These are phyloP conservation scores for Neurospora sp. DNA, from an alignment of 495 filamentous ascomycete species.

Conservation along the genomic window DNA sequence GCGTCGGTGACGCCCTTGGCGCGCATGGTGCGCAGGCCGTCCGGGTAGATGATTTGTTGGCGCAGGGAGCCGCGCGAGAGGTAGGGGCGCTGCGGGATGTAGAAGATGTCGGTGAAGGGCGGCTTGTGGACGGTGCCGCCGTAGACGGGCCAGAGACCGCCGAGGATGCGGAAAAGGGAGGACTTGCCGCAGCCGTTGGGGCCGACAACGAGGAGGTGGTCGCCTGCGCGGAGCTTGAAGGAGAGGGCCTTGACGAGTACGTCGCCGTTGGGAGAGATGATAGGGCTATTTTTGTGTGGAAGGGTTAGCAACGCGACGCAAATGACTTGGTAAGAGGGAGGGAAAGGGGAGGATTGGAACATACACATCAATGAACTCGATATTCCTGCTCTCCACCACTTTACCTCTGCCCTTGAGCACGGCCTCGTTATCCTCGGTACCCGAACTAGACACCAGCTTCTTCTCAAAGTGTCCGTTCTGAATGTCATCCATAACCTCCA, in stretches of 20 bases:
- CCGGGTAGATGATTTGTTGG: conserved; percentile 95
- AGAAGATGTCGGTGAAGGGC: conserved; percentile 84
- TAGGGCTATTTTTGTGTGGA: conserved; percentile 42
- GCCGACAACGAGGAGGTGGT: conserved; percentile 89
- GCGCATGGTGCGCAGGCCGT: conserved; percentile 78
- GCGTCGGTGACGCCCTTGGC: conserved; percentile 73
- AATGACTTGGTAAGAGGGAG: neutral
- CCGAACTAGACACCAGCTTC: conserved; percentile 83
- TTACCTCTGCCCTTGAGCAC: conserved; percentile 71
- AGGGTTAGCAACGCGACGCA: neutral
- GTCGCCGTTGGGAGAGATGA: conserved; percentile 93
- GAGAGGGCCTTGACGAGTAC: conserved; percentile 74
- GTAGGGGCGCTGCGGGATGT: conserved; percentile 94
- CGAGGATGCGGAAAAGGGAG: conserved; percentile 88
- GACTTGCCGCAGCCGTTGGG: conserved; percentile 98
- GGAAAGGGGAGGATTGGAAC: conserved; percentile 3
- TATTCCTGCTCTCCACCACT: conserved; percentile 67
- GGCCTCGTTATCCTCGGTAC: conserved; percentile 63
- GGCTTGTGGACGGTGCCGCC: conserved; percentile 88
- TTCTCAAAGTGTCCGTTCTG: conserved; percentile 84
- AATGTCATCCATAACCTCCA: conserved; percentile 93
- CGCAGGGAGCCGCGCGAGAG: conserved; percentile 78
- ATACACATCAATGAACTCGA: conserved; percentile 75
- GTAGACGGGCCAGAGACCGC: conserved; percentile 98
- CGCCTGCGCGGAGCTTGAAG: conserved; percentile 74